Percentiles rank a stretch among this genome's conserved stretches.
Evolutionary conservation across 2,329 filamentous ascomycete species (phyloP).

Genomic region (Penicillium olsonii): DNA sequence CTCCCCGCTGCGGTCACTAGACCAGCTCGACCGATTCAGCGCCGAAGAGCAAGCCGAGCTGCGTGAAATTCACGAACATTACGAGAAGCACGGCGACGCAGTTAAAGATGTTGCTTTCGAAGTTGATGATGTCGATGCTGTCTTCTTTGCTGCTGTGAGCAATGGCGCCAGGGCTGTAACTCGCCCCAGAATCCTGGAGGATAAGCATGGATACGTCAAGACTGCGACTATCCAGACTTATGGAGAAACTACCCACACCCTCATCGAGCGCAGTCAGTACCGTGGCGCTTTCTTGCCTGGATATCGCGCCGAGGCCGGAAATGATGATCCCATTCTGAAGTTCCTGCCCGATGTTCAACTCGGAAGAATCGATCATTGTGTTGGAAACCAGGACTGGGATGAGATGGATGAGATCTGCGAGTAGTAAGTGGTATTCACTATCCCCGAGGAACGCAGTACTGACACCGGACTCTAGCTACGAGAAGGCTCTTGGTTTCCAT

Average conservation of each 20-base stretch:
- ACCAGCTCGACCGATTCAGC: conserved; percentile 59
- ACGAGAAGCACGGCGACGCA: conserved; percentile 86
- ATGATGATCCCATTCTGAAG: conserved; percentile 48
- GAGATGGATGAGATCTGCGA: conserved; percentile 71
- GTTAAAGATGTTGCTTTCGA: conserved; percentile 96
- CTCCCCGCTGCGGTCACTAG: conserved; percentile 58
- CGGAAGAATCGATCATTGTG: conserved; percentile 87
- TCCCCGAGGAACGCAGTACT: conserved; percentile 1
- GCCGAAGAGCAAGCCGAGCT: conserved; percentile 66
- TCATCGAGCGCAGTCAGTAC: conserved; percentile 74
- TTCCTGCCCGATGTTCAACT: conserved; percentile 66
- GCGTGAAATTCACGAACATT: conserved; percentile 75
- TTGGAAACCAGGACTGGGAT: conserved; percentile 95
- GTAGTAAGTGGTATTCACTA: conserved; percentile 47
- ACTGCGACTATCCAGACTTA: conserved; percentile 86
- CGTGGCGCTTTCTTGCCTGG: conserved; percentile 79
- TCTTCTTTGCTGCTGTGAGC: conserved; percentile 72
- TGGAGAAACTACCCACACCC: conserved; percentile 91
- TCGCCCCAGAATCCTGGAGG: conserved; percentile 59
- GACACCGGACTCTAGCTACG: conserved; percentile 62
- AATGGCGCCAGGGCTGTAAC: conserved; percentile 45
- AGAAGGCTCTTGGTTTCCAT: conserved; percentile 86
- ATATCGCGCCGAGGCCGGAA: conserved; percentile 60
- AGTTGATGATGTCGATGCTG: conserved; percentile 81
- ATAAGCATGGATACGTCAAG: conserved; percentile 66